Base-by-base conservation (phyloP, 306 rosid genomes). In the Oxytropis ochrocephala region DNA sequence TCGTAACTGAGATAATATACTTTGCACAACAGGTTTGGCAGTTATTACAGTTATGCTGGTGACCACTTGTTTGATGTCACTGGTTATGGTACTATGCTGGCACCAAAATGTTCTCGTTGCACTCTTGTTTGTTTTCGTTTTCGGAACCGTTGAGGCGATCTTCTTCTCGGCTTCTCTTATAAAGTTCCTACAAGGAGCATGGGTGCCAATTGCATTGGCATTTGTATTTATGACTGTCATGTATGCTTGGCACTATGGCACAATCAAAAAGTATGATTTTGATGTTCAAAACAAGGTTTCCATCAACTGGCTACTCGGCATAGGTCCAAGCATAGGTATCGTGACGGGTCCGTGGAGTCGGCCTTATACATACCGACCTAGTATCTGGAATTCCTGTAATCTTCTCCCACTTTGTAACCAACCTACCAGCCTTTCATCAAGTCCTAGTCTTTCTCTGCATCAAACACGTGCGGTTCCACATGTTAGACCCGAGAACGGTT, bases 31-130 rank as follows among this genome's bases (percentile, higher is more conserved):
- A 94, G 98, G 98, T 79, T 84, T 94, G 84, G 97, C 96, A 41
- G 97, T 94, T 71, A 94, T 94, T 43, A 90, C 96, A 8, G 98
- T 90, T 66, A 94, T 94, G 97, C 83, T 94, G 83, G 98, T 94
- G 59, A 94, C 98, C 41, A 94, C 97, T 19, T 88, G 96, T 89
- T 80, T 94, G 78, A 94, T 94, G 98, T 94, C 98, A 42, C 87
- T 90, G 38, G 89, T 90, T 67, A 86, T 94, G 16, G 96, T 91
- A 55, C 82, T 94, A 14, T 86, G 96, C 84, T 94, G 98, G 98
- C 85, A 81, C 70, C 84, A 36, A 19, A 87, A 84, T 43, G 81
- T 94, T 39, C 35, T 88, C 30, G 70, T 88, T 33, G 96, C 97
- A 5, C 81, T 94, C 65, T 68, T 76, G 49, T 94, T 94, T 50